Base-by-base conservation (phyloP, 2,329 filamentous ascomycete species). In the Nannizziopsis barbatae region DNA sequence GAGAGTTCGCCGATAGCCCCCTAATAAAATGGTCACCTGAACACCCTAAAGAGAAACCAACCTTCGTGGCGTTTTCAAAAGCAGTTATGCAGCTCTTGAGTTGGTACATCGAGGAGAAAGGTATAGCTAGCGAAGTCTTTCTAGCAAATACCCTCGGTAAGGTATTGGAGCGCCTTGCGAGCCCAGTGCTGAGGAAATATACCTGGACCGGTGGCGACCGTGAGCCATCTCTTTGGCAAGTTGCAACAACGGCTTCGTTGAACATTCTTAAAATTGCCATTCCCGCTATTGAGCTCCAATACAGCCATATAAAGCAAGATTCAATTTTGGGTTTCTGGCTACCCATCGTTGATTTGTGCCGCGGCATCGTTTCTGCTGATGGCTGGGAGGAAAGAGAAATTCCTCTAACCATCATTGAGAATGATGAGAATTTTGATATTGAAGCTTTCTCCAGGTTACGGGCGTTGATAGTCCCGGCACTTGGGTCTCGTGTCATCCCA, bases 41-140 rank as follows among this genome's bases (percentile, higher is more conserved):
- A 48, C 67, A 54, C 48, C 64, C 62, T 55, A 62, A 57, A 44
- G 64, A 69, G 44, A 79, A 79, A 49, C 84, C 86, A 5, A 94
- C 87, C 0, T 96, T 88, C 60, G 80, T 98, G 48, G 90, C 92
- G 31, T 77, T 96, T 60, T 87, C 89, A 1, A 94, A 92, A 63
- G 78, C 79, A 15, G 80, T 83, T 50, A 92, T 95, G 75, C 70
- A 74, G 1, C 76, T 87, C 40, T 65, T 93, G 17, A 61, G 58
- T 42, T 68, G 65, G 65, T 69, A 69, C 49, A 56, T 69, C 40
- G 51, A 57, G 5, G 64, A 66, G 1, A 58, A 66, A 45, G 66
- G 65, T 1, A 66, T 69, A 45, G 79, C 84, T 18, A 60, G 70
- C n/a, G 79, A 84, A 32, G 77, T 94, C 0, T 88, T 89, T 58